A percentile compares a stretch with the other conserved stretches of the same genome.
Evolutionary conservation across 345 rosid genomes (phyloP).

Genomic region (Eucalyptus curtisii): DNA sequence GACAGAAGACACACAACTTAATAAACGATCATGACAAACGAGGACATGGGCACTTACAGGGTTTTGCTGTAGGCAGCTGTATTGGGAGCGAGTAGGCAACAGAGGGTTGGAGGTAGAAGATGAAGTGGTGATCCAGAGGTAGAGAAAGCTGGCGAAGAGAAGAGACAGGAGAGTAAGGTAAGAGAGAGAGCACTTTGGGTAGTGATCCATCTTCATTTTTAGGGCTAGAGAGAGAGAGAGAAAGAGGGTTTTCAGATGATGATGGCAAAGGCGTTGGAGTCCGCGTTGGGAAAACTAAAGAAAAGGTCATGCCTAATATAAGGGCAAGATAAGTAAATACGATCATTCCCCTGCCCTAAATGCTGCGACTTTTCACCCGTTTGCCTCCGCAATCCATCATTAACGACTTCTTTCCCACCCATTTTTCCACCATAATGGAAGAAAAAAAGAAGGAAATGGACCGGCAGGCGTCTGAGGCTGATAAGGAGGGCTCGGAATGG

Average conservation of each 20-base stretch:
- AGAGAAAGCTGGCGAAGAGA: conserved; percentile 20
- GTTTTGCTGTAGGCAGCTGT: neutral
- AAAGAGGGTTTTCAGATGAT: neutral
- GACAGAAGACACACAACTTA: neutral
- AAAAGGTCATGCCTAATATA: neutral
- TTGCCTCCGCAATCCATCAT: neutral
- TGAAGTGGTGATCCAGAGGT: neutral
- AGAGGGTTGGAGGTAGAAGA: neutral
- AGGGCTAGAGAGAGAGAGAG: neutral
- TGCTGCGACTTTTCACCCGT: neutral
- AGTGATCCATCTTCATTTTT: neutral
- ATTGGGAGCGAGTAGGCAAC: neutral
- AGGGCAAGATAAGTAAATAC: neutral
- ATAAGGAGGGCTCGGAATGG: neutral
- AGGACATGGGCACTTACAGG: neutral
- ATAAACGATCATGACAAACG: neutral
- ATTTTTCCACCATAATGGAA: neutral
- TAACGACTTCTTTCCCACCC: neutral
- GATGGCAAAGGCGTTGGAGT: neutral
- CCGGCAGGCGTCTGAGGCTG: neutral
- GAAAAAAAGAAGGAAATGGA: neutral
- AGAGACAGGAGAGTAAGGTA: conserved; percentile 4
- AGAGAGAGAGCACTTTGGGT: neutral
- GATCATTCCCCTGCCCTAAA: neutral
- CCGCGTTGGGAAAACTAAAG: neutral